Evolutionary conservation across 768 basidiomycete species (phyloP).

Genomic region (Tricholoma hemisulphureum): DNA sequence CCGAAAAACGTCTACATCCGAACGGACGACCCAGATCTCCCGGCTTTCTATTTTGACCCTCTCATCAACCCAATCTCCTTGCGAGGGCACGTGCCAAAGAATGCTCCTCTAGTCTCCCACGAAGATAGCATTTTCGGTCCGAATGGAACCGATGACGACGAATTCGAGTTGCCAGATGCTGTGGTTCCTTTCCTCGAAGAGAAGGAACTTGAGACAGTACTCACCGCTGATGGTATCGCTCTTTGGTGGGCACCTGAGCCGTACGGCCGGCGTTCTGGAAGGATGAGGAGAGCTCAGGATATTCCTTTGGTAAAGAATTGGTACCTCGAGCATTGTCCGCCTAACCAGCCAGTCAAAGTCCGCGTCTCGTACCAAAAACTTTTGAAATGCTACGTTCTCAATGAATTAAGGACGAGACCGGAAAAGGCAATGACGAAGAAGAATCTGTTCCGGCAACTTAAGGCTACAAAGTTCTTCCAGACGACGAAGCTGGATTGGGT

Average conservation of each 20-base stretch:
- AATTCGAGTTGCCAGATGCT: slow-evolving; percentile 80
- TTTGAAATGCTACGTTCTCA: slow-evolving; percentile 92
- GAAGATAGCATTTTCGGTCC: slow-evolving; percentile 93
- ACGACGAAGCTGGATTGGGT: slow-evolving; percentile 98
- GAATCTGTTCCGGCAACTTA: slow-evolving; percentile 92
- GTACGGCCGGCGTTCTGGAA: slow-evolving; percentile 87
- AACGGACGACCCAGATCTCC: slow-evolving; percentile 98
- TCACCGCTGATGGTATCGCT: slow-evolving; percentile 95
- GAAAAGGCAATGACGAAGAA: slow-evolving; percentile 99
- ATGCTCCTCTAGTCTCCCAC: slow-evolving; percentile 77
- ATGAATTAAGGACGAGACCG: slow-evolving; percentile 82
- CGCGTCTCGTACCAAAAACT: slow-evolving; percentile 99
- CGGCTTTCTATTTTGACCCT: slow-evolving; percentile 98
- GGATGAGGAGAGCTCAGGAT: slow-evolving; percentile 93
- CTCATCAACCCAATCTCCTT: slow-evolving; percentile 97
- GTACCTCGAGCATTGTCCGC: slow-evolving; percentile 98
- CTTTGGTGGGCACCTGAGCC: slow-evolving; percentile 99
- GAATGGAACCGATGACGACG: slow-evolving; percentile 80
- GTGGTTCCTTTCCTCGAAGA: slow-evolving; percentile 79
- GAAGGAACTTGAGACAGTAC: slow-evolving; percentile 79
- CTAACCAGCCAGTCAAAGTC: slow-evolving; percentile 94
- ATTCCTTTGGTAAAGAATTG: slow-evolving; percentile 95
- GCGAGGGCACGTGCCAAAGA: slow-evolving; percentile 82
- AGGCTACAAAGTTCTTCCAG: slow-evolving; percentile 99
- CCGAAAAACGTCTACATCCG: slow-evolving; percentile 99